These are phyloP conservation scores for Wickerhamomyces sydowiorum DNA, from an alignment of 805 yeast species.

Conservation along the genomic window DNA sequence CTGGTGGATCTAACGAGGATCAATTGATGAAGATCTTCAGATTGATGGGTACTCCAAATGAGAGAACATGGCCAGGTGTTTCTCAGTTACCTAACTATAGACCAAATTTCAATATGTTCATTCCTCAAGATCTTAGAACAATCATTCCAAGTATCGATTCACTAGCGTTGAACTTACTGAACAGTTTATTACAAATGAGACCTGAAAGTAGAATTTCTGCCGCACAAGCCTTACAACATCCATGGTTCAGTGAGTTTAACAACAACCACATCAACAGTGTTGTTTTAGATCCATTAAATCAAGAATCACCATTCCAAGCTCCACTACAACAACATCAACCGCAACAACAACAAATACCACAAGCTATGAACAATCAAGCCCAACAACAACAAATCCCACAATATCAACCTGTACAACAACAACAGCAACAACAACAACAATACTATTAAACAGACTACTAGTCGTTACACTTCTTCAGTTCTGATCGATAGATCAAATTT, in stretches of 20 bases:
- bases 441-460: constrained; percentile 8
- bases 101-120: constrained; percentile 76
- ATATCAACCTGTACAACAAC: constrained; percentile 4
- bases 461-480: neutral
- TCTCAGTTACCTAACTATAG: constrained; percentile 84
- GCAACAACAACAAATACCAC: constrained; percentile 3
- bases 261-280: constrained; percentile 8
- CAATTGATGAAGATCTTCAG: constrained; percentile 89
- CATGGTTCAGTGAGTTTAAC: constrained; percentile 81
- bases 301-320: neutral
- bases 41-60: constrained; percentile 95
- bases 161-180: constrained; percentile 78
- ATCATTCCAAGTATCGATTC: constrained; percentile 75
- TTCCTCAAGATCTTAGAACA: constrained; percentile 79
- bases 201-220: constrained; percentile 95
- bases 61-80: constrained; percentile 96
- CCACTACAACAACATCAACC: constrained; percentile 4
- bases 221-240: constrained; percentile 83
- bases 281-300: neutral
- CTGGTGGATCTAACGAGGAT: constrained; percentile 95
- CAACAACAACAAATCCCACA: constrained; percentile 5
- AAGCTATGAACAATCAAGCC: constrained; percentile 2
- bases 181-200: constrained; percentile 76
- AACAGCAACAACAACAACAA: constrained; percentile 5
- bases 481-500: neutral